Evolutionary conservation across 257 asterid species (phyloP), one percentile per base, ranked within the genome.

Genomic region (Plectranthus barbatus): DNA sequence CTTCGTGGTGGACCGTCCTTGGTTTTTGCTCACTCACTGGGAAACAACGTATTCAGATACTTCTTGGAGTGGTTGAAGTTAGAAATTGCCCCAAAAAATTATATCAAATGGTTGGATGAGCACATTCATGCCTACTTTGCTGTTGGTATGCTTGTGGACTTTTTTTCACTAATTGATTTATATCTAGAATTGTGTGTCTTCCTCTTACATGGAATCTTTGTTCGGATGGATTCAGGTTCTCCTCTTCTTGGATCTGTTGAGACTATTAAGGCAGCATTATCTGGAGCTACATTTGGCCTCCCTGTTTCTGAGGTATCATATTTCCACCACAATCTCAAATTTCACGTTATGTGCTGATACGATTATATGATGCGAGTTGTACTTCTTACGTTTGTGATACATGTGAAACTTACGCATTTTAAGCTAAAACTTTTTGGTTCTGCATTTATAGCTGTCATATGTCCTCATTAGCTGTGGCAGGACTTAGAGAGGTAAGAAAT

Each of bases 41-140:
- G 99, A 7, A 92, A 92, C 84, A 89, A 92, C 67, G 99, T 92
- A 54, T 92, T 92, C 83, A 84, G 99, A 89, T 92, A 92, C 85
- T 92, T 92, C 77, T 74, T 92, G 85, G 99, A 92, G 84, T 92
- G 99, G 99, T 71, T 92, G 83, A 92, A 92, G 83, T 65, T 85
- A 73, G 99, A 92, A 80, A 82, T 92, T 72, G 96, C 99, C 71
- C 99, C 99, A 21, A 92, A 89, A 76, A 68, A 67, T 75, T 92
- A 92, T 69, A 63, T 78, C 19, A 81, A 80, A 56, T 92, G 99
- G 99, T 79, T 92, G 71, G 99, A 92, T 65, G 82, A 85, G 17
- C 99, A 92, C 78, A 89, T 92, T 60, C 99, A 89, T 81, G 97
- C 99, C 57, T 92, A 89, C 77, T 92, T 92, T 71, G 99, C 99